These are phyloP conservation scores for Solanum appendiculatum DNA, from an alignment of 257 asterid genomes.

Conservation along the genomic window DNA sequence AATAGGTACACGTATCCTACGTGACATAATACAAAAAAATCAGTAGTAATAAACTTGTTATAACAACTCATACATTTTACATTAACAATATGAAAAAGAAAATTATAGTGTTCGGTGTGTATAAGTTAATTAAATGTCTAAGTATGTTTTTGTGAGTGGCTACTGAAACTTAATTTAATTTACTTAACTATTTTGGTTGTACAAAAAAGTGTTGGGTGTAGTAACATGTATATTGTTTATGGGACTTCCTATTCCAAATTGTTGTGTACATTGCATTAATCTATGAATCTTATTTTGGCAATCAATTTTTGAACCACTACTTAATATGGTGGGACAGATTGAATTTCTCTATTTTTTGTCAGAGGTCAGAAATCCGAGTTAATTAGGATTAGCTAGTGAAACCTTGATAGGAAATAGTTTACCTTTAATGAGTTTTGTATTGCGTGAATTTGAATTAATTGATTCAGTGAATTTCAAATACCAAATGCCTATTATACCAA, in stretches of 20 bases:
- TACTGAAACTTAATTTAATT: not conserved
- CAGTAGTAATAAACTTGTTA: not conserved
- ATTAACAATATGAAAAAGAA: not conserved
- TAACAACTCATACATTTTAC: not conserved
- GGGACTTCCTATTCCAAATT: not conserved
- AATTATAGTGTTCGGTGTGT: not conserved
- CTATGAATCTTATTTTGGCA: no score
- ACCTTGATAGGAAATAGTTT: fast-evolving
- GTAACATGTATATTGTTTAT: not conserved
- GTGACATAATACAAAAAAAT: not conserved
- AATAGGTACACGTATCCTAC: fast-evolving
- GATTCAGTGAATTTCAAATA: fast-evolving
- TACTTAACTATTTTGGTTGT: not conserved
- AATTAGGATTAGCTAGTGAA: no score
- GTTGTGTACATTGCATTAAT: not conserved
- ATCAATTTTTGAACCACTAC: not conserved
- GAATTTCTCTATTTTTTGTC: not conserved
- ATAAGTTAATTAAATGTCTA: not conserved
- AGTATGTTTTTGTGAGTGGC: not conserved
- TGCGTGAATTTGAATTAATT: not conserved
- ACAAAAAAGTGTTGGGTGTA: not conserved
- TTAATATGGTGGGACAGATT: not conserved
- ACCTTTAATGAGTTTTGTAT: no score
- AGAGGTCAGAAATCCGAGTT: fast-evolving
- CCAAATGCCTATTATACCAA: not conserved